Evolutionary conservation across 495 filamentous ascomycete genomes (phyloP), one percentile per base, ranked within the genome.

Genomic region (Opeltia flavorubescens): DNA sequence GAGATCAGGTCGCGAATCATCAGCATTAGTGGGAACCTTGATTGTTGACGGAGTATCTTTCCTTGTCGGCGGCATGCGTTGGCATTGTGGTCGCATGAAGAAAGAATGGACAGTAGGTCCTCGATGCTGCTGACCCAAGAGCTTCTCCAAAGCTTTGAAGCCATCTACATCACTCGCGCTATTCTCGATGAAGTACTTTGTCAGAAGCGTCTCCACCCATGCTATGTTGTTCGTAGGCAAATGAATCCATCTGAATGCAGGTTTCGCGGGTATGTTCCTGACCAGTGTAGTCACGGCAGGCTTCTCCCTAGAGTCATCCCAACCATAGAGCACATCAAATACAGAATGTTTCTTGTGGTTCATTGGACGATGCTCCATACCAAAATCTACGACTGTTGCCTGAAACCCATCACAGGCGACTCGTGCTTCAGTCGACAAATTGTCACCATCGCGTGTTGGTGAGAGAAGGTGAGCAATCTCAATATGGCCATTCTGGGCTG

Each of bases 191-290:
- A 83, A 83, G 8, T 67, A 66, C 50, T 83, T 83, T 18, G 76
- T 79, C 17, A 81, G 59, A 1, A 83, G 63, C 0, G 78, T 70
- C 58, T 83, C 74, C 2, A 80, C 71, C 72, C 70, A 74, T 11
- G 66, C 62, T 65, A 77, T 70, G 46, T 75, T 74, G 46, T 77
- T 80, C 0, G 78, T 77, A 5, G 80, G 80, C 0, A 84, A 62
- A 65, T 84, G 78, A 47, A 84, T 80, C 80, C 80, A 84, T 21
- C 80, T 64, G 50, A 81, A 84, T n/a, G 71, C 69, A 5, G 67
- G 68, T 50, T 69, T 65, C 8, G 58, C 48, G 30, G 69, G 66
- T 41, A 66, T 68, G 44, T 78, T 69, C 28, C 65, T 69, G 0
- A 73, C 70, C 1, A 77, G 47, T 1, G 78, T 74, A 5, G 65